A percentile compares a stretch with the other conserved stretches of the same genome.
Evolutionary conservation across 83 land plant species (phyloP).

Genomic region (Picea abies): DNA sequence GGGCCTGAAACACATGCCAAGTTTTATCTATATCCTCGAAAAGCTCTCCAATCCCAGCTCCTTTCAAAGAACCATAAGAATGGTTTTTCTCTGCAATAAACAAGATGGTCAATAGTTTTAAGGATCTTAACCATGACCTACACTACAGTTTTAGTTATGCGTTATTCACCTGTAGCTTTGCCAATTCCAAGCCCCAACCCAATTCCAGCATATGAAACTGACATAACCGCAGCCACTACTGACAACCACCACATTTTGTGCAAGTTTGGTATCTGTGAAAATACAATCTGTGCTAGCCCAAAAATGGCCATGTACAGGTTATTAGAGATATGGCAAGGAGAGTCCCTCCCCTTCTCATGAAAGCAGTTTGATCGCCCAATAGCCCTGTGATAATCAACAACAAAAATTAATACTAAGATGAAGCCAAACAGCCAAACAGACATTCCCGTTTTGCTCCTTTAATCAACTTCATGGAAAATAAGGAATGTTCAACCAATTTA

Average conservation of each 20-base stretch:
- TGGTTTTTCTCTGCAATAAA: constrained; percentile 10
- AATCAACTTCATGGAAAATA: too few species aligned
- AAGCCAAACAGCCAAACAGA: neutral
- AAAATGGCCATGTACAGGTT: constrained; percentile 55
- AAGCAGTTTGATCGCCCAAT: constrained; percentile 53
- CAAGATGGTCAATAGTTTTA: neutral
- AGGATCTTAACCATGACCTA: neutral
- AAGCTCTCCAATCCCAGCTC: constrained; percentile 34
- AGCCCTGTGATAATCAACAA: constrained; percentile 37
- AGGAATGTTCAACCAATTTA: too few species aligned
- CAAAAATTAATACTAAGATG: neutral
- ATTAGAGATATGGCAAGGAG: constrained; percentile 43
- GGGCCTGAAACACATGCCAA: constrained; percentile 54
- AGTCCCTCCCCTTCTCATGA: constrained; percentile 32
- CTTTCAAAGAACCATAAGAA: constrained; percentile 22
- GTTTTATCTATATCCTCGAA: constrained; percentile 37
- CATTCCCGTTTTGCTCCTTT: too few species aligned
- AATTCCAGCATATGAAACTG: constrained; percentile 69
- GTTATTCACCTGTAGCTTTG: constrained; percentile 35
- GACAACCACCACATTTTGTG: constrained; percentile 73
- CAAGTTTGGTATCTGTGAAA: constrained; percentile 62
- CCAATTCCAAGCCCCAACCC: constrained; percentile 62
- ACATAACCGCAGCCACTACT: constrained; percentile 65
- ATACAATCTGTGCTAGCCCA: constrained; percentile 43
- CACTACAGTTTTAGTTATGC: neutral